Percentiles rank a stretch among this genome's conserved stretches.
These are phyloP conservation scores for Fusarium hostae DNA, from an alignment of 2,329 filamentous ascomycete genomes.

Conservation along the genomic window DNA sequence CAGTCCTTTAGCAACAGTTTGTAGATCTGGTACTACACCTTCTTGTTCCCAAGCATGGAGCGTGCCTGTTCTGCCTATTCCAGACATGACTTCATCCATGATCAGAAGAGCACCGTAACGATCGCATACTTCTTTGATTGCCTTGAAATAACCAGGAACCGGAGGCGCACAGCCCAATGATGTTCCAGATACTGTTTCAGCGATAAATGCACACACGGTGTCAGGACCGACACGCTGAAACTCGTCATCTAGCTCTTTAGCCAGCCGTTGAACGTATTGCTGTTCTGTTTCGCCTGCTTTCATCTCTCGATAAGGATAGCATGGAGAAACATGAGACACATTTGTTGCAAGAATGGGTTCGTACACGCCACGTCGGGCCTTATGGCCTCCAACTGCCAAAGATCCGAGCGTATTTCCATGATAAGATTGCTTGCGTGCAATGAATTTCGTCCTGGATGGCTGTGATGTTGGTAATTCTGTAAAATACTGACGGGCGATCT, in stretches of 20 bases:
- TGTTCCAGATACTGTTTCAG: conserved; percentile 37
- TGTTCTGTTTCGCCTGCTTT: conserved; percentile 42
- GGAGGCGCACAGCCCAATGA: conserved; percentile 32
- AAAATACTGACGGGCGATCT: conserved; percentile 37
- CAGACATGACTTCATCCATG: conserved; percentile 75
- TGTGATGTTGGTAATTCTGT: conserved; percentile 31
- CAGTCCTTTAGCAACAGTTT: conserved; percentile 74
- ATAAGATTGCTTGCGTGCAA: conserved; percentile 32
- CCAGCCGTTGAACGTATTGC: conserved; percentile 24
- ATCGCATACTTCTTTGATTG: conserved; percentile 63
- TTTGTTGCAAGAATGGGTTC: conserved; percentile 39
- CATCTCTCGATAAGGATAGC: conserved; percentile 42
- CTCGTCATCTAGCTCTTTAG: conserved; percentile 32
- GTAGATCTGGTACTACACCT: conserved; percentile 67
- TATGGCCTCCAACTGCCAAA: conserved; percentile 17
- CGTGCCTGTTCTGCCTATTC: conserved; percentile 69
- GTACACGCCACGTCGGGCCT: conserved; percentile 42
- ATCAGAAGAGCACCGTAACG: conserved; percentile 66
- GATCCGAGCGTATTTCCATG: conserved; percentile 36
- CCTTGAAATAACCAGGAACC: conserved; percentile 61
- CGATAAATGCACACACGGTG: conserved; percentile 37
- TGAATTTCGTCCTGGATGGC: conserved; percentile 22
- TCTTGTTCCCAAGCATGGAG: conserved; percentile 73
- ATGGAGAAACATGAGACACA: conserved; percentile 45
- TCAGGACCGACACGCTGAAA: conserved; percentile 26